A percentile compares a stretch with the other conserved stretches of the same genome.
These are phyloP conservation scores for Bipolaris bicolor DNA, from an alignment of 2,329 filamentous ascomycete species.

Conservation along the genomic window DNA sequence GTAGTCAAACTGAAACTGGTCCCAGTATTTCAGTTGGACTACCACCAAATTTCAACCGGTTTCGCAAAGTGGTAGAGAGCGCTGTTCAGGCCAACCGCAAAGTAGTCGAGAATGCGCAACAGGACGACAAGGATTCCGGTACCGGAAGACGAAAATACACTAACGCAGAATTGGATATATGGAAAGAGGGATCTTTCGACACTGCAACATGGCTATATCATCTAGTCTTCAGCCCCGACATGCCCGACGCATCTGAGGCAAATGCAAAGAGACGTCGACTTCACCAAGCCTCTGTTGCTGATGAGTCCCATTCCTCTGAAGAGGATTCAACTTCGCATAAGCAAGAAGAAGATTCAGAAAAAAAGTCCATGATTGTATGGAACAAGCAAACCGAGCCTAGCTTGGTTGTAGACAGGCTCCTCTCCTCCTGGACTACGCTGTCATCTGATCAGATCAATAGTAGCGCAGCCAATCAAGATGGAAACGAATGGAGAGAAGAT, in stretches of 20 bases:
- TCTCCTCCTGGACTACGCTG: conserved; percentile 24
- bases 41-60: conserved; percentile 14
- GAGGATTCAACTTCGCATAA: neutral
- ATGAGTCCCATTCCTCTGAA: neutral
- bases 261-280: neutral
- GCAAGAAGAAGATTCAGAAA: neutral
- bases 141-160: conserved; percentile 4
- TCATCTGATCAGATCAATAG: conserved; percentile 13
- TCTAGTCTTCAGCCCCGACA: conserved; percentile 19
- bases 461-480: conserved; percentile 12
- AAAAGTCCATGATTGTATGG: conserved; percentile 9
- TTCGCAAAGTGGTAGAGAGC: conserved; percentile 27
- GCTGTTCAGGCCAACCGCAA: conserved; percentile 23
- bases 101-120: conserved; percentile 24
- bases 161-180: conserved; percentile 17
- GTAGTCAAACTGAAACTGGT: neutral
- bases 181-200: conserved; percentile 20
- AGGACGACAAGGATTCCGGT: conserved; percentile 9
- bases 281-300: conserved; percentile 5
- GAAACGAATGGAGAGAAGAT: conserved; percentile 2
- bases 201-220: conserved; percentile 32
- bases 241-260: neutral
- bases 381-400: conserved; percentile 17
- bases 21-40: neutral
- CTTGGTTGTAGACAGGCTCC: conserved; percentile 23